A percentile compares a stretch with the other conserved stretches of the same genome.
These are phyloP conservation scores for Vicia villosa DNA, from an alignment of 306 rosid genomes.

Conservation along the genomic window DNA sequence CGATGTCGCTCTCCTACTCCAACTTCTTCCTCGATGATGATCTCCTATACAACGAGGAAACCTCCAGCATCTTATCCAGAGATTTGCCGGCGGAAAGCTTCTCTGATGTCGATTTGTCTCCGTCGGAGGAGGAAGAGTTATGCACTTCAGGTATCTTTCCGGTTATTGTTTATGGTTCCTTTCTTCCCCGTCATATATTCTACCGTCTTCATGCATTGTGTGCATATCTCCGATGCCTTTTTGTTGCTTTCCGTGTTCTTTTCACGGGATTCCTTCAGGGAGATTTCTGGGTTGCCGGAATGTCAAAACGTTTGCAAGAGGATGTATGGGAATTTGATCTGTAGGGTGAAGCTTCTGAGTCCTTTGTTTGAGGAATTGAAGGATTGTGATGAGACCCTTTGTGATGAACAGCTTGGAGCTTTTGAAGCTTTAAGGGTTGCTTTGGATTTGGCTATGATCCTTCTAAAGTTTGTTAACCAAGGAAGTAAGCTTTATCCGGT, in stretches of 20 bases:
- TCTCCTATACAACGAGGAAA: too few relatives aligned
- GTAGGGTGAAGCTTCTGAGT: conserved; percentile 81
- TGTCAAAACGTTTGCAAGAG: conserved; percentile 67
- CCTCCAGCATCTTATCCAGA: too few relatives aligned
- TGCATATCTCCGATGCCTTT: conserved; percentile 84
- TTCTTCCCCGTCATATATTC: conserved; percentile 82
- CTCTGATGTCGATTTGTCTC: too few relatives aligned
- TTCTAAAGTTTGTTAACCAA: conserved; percentile 60
- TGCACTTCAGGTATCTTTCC: conserved; percentile 79
- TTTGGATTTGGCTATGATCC: conserved; percentile 65
- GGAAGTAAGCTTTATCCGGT: conserved; percentile 96
- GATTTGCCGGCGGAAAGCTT: too few relatives aligned
- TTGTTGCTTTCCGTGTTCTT: conserved; percentile 83
- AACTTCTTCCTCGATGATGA: too few relatives aligned
- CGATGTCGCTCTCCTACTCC: too few relatives aligned
- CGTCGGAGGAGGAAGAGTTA: too few relatives aligned
- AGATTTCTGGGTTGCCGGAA: conserved; percentile 70
- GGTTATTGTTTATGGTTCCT: conserved; percentile 79
- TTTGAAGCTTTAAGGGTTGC: conserved; percentile 66
- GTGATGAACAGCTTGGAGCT: conserved; percentile 52
- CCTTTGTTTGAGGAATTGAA: conserved; percentile 93
- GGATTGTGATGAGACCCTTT: conserved; percentile 58
- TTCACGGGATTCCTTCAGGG: conserved; percentile 63
- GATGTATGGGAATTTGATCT: conserved; percentile 71
- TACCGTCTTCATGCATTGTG: conserved; percentile 85